A percentile compares a stretch with the other conserved stretches of the same genome.
Evolutionary conservation across 768 basidiomycete species (phyloP).

Genomic region (Paxillus involutus): DNA sequence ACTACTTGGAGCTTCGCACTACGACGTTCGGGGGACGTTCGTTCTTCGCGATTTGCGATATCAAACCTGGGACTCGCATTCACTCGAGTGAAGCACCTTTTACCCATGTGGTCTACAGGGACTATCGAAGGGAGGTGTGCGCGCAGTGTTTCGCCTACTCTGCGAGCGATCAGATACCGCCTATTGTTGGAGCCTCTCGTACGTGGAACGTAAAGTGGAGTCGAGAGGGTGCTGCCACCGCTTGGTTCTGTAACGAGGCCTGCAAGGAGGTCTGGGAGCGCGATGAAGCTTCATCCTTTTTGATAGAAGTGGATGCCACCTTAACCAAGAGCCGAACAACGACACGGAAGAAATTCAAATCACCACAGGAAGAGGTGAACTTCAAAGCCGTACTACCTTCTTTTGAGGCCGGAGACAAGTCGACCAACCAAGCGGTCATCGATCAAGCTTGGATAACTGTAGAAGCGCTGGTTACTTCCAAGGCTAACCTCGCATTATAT

Average conservation of each 20-base stretch:
- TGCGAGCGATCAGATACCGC: constrained; percentile 24
- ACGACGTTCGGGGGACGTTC: constrained; percentile 55
- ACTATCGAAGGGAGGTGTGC: constrained; percentile 68
- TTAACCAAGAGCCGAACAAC: constrained; percentile 35
- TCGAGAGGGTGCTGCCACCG: constrained; percentile 36
- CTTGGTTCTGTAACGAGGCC: constrained; percentile 55
- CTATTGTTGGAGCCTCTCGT: constrained; percentile 23
- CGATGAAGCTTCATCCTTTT: constrained; percentile 32
- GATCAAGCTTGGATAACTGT: constrained; percentile 48
- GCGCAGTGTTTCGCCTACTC: constrained; percentile 64
- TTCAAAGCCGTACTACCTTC: constrained; percentile 16
- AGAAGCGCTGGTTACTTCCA: constrained; percentile 30
- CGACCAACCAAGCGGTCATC: constrained; percentile 39
- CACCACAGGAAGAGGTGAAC: constrained; percentile 20
- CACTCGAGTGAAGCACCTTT: constrained; percentile 50
- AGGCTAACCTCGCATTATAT: constrained; percentile 21
- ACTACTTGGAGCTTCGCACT: constrained; percentile 22
- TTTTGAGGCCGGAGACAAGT: constrained; percentile 7
- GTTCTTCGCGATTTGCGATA: constrained; percentile 44
- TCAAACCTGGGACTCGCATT: constrained; percentile 44
- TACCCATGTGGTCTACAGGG: constrained; percentile 56
- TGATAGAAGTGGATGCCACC: constrained; percentile 33
- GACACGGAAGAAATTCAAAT: constrained; percentile 29
- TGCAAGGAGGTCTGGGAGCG: constrained; percentile 48
- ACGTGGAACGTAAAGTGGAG: constrained; percentile 45